Conservation (phyloP, 352 stramenopile genomes). For the Blastocystis sp. region DNA sequence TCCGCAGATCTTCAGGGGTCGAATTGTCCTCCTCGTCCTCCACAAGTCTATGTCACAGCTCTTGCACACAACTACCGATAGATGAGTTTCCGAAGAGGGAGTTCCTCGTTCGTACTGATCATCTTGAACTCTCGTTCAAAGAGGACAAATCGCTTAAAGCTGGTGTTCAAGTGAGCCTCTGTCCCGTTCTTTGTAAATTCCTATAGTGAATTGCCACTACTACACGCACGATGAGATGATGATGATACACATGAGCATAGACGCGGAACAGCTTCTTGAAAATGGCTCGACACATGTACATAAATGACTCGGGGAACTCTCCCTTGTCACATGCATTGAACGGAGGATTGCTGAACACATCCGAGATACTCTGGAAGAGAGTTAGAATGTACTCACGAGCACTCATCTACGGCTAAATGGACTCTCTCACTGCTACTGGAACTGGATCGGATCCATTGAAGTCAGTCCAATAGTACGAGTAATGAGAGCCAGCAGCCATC, state of each 20-base stretch:
- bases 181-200: slow-evolving; percentile 71
- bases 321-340: slow-evolving; percentile 19
- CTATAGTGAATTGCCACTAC: slow-evolving; percentile 68
- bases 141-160: slow-evolving; percentile 80
- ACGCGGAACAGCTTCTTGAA: slow-evolving; percentile 79
- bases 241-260: slow-evolving; percentile 81
- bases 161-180: slow-evolving; percentile 79
- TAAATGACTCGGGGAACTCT: slow-evolving; percentile 53
- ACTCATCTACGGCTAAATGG: not conserved
- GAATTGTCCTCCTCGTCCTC: slow-evolving; percentile 1
- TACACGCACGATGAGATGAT: slow-evolving; percentile 56
- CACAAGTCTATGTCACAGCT: not conserved
- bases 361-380: slow-evolving; percentile 23
- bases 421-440: not conserved
- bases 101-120: slow-evolving; percentile 75
- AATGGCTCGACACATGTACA: slow-evolving; percentile 65
- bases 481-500: slow-evolving; percentile 56
- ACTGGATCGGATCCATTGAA: slow-evolving; percentile 37
- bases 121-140: slow-evolving; percentile 77
- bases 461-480: slow-evolving; percentile 59
- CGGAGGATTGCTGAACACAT: not conserved
- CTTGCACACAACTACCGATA: not conserved
- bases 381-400: slow-evolving; percentile 39
- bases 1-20: not conserved
- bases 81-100: slow-evolving; percentile 77